phyloP scores from a whole-genome alignment of 1,139 yeast genomes.

The Protomyces arabidopsidicola region DNA sequence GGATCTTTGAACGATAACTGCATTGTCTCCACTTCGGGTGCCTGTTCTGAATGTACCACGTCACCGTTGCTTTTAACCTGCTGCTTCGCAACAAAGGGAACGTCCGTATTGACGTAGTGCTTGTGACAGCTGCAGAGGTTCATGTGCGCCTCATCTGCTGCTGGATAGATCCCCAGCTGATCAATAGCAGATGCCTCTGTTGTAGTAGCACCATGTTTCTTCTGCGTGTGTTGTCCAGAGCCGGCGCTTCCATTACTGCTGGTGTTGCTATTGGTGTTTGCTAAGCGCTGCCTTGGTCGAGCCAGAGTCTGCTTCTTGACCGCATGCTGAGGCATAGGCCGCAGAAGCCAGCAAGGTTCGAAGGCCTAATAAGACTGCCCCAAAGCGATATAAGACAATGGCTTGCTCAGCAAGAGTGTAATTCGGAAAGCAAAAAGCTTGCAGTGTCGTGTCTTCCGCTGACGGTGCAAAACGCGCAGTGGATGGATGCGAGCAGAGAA shows the following conservation, averaged over 20 bases:
- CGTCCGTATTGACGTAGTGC: neutral
- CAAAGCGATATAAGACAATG: too few relatives aligned
- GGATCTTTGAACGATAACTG: constrained; percentile 1
- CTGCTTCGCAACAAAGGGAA: neutral
- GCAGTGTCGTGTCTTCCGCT: too few relatives aligned
- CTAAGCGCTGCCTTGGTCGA: neutral
- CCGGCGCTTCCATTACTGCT: neutral
- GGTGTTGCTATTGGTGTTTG: neutral
- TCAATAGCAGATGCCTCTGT: neutral
- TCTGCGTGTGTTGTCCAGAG: neutral
- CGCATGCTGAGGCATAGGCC: neutral
- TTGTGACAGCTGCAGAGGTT: neutral
- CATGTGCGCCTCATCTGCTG: neutral
- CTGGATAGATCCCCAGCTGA: neutral
- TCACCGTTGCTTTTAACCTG: neutral
- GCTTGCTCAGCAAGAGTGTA: too few relatives aligned
- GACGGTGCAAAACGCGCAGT: too few relatives aligned
- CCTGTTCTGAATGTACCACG: neutral
- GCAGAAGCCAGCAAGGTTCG: neutral
- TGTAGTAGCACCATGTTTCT: neutral
- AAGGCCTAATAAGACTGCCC: neutral
- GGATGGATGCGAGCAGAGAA: too few relatives aligned
- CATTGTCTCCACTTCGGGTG: neutral
- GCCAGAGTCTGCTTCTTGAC: neutral
- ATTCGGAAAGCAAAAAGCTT: too few relatives aligned